Percentiles rank a stretch among this genome's conserved stretches.
Evolutionary conservation across 2,329 filamentous ascomycete genomes (phyloP).

Genomic region (Botrytis medusae): DNA sequence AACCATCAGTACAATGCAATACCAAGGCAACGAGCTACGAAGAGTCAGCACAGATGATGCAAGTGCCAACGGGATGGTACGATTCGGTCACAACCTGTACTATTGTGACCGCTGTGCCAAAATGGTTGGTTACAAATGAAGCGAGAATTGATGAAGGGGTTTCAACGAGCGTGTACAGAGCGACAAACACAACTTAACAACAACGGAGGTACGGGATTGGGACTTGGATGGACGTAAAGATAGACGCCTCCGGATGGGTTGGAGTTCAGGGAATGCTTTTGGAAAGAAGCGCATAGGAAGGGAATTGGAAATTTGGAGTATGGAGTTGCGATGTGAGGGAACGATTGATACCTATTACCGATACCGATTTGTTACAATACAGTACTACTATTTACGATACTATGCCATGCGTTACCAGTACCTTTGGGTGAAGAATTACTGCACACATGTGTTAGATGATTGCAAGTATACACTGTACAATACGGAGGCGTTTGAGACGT

Average conservation of each 20-base stretch:
- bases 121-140: slow-evolving; percentile 63
- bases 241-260: not conserved
- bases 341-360: slow-evolving; percentile 13
- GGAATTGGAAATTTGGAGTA: not conserved
- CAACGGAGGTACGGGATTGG: not conserved
- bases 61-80: slow-evolving; percentile 60
- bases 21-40: slow-evolving; percentile 24
- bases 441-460: not conserved
- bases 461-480: not conserved
- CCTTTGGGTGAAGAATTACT: not conserved
- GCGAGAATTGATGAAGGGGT: slow-evolving; percentile 11
- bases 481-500: not conserved
- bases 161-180: not conserved
- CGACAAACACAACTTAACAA: slow-evolving; percentile 1
- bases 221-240: not conserved
- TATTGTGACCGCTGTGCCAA: slow-evolving; percentile 65
- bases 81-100: slow-evolving; percentile 64
- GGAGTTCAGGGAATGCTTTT: not conserved
- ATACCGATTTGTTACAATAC: slow-evolving; percentile 17
- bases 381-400: slow-evolving; percentile 6
- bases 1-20: slow-evolving; percentile 48
- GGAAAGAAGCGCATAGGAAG: slow-evolving; percentile 1
- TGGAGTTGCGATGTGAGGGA: slow-evolving; percentile 7
- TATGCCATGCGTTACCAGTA: not conserved
- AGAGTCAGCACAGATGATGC: slow-evolving; percentile 53